Evolutionary conservation across 768 basidiomycete genomes (phyloP).

Genomic region (Postia placenta): DNA sequence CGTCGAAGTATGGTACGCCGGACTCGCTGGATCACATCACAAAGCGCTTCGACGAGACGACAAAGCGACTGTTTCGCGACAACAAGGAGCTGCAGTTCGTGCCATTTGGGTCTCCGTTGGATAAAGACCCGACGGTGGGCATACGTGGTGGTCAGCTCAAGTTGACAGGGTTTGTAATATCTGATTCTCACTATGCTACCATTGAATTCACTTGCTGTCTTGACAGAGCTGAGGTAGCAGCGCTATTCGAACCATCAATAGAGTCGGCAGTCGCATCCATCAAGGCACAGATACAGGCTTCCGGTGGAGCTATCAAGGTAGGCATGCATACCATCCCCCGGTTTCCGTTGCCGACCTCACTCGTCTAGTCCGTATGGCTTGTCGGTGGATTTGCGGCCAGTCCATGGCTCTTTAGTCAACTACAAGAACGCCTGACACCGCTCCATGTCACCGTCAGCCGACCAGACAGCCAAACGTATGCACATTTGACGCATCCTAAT

Average conservation of each 20-base stretch:
- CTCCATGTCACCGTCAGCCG: conserved; percentile 58
- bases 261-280: conserved; percentile 68
- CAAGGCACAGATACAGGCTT: conserved; percentile 63
- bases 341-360: neutral
- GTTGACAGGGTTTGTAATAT: conserved; percentile 49
- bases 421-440: conserved; percentile 60
- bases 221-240: conserved; percentile 51
- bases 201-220: neutral
- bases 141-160: conserved; percentile 70
- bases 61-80: conserved; percentile 72
- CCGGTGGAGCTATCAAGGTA: conserved; percentile 62
- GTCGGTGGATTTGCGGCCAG: conserved; percentile 83
- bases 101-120: conserved; percentile 71
- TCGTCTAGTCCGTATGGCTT: conserved; percentile 64
- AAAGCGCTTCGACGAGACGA: conserved; percentile 76
- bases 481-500: neutral
- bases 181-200: too few relatives aligned
- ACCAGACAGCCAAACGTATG: conserved; percentile 74
- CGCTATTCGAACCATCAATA: conserved; percentile 75
- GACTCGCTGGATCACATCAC: conserved; percentile 77
- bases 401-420: conserved; percentile 71
- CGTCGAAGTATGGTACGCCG: conserved; percentile 64
- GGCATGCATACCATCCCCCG: neutral
- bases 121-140: conserved; percentile 64
- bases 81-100: conserved; percentile 64